A percentile compares a stretch with the other conserved stretches of the same genome.
phyloP scores from a whole-genome alignment of 306 rosid species.

The Hippophae rhamnoides region DNA sequence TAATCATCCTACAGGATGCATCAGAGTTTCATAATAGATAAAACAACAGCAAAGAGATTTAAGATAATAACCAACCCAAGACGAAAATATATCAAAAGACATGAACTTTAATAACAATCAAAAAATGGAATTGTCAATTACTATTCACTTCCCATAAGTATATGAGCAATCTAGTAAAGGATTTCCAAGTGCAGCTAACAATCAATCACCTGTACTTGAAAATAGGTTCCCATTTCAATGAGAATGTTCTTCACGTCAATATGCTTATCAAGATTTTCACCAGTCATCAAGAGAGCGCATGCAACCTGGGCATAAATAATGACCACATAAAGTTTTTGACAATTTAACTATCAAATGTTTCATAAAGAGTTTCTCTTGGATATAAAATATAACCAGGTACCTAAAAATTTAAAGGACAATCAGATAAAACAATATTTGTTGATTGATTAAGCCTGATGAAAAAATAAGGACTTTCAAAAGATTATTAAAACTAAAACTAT shows the following conservation, averaged over 20 bases:
- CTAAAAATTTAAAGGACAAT: too few relatives aligned
- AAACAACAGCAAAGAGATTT: background rate
- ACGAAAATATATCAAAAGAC: background rate
- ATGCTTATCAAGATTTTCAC: slow-evolving; percentile 30
- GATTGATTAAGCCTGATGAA: background rate
- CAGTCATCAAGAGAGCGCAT: slow-evolving; percentile 41
- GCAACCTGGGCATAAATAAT: slow-evolving; percentile 29
- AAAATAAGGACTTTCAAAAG: background rate
- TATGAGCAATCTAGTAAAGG: background rate
- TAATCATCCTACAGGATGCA: slow-evolving; percentile 65
- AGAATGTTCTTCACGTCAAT: slow-evolving; percentile 34
- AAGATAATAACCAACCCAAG: background rate
- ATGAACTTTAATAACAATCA: background rate
- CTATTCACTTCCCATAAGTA: background rate
- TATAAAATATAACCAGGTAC: too few relatives aligned
- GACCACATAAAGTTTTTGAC: background rate
- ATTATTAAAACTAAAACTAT: background rate
- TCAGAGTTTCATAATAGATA: background rate
- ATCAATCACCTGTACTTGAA: slow-evolving; percentile 40
- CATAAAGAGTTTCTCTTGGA: too few relatives aligned
- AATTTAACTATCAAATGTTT: too few relatives aligned
- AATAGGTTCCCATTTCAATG: slow-evolving; percentile 41
- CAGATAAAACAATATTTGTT: too few relatives aligned
- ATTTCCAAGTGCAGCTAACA: background rate
- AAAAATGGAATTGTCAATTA: background rate